Evolutionary conservation across 2,329 filamentous ascomycete species (phyloP), one percentile per base, ranked within the genome.

Genomic region (Metarhizium brunneum): DNA sequence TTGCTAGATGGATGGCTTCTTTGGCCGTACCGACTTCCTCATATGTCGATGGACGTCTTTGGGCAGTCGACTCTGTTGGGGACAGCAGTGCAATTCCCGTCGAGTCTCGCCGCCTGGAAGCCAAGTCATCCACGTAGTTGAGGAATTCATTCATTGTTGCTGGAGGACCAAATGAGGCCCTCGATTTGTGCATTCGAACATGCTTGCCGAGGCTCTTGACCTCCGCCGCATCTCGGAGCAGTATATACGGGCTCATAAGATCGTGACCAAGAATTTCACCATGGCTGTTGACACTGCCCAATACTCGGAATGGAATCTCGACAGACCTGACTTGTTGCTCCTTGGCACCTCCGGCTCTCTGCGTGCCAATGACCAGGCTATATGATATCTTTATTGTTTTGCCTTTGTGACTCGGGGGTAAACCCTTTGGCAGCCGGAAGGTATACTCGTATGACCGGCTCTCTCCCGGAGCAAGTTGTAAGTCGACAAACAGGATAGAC

Each of bases 351-450:
- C 89, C 90, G 1, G 89, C 85, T 59, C 92, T 79, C 69, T 99
- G 94, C 0, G 92, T 96, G 48, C 92, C 92, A 60, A 99, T 89
- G 10, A 95, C 85, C 13, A 99, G 76, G 67, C 88, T 89, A 73
- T 99, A 99, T 2, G 85, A 83, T 52, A 96, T 92, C 71, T 97
- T 97, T 66, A 96, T 94, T 1, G 90, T 90, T 66, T 94, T 92
- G 11, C 94, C 94, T 63, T 87, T 87, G 68, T 97, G 90, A 14
- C 85, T 90, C 6, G 94, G 92, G 25, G 94, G 94, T n/a, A 99
- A 73, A 0, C 92, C 92, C 65, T 85, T 86, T 0, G 94, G 94
- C 54, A 99, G 74, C 48, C 82, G 86, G 68, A 96, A 96, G 1
- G 84, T 82, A 69, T 96, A 99, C 52, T 88, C 89, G 65, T 88